A percentile compares a stretch with the other conserved stretches of the same genome.
Evolutionary conservation across 2,329 filamentous ascomycete species (phyloP).

Genomic region (Xylaria sp.): DNA sequence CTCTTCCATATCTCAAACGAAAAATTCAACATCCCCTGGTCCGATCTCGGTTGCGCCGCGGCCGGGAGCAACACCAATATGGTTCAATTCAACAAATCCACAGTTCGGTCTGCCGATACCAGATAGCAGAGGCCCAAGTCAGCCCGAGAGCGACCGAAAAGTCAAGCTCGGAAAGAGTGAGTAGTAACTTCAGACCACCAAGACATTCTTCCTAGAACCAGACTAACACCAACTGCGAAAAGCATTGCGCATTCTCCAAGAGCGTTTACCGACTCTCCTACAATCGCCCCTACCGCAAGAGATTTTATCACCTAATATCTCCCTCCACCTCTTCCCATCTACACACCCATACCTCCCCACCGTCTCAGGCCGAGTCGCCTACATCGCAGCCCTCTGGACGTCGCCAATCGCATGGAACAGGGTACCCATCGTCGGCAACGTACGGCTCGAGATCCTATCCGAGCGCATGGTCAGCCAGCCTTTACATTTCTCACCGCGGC

Average conservation of each 20-base stretch:
- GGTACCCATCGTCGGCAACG: slow-evolving; percentile 89
- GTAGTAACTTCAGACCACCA: slow-evolving; percentile 40
- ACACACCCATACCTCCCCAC: slow-evolving; percentile 89
- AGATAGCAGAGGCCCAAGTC: slow-evolving; percentile 40
- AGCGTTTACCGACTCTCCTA: slow-evolving; percentile 73
- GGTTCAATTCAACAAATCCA: slow-evolving; percentile 56
- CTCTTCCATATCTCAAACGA: slow-evolving; percentile 21
- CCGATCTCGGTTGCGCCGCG: slow-evolving; percentile 36
- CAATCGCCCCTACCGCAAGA: slow-evolving; percentile 76
- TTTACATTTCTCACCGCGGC: slow-evolving; percentile 58
- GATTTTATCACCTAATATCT: slow-evolving; percentile 79
- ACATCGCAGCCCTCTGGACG: slow-evolving; percentile 94
- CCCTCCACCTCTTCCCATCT: slow-evolving; percentile 75
- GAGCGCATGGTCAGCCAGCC: slow-evolving; percentile 82
- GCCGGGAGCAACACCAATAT: slow-evolving; percentile 53
- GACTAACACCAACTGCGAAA: slow-evolving; percentile 33
- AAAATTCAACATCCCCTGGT: slow-evolving; percentile 30
- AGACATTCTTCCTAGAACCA: not conserved
- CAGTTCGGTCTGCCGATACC: slow-evolving; percentile 42
- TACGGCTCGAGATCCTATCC: slow-evolving; percentile 85
- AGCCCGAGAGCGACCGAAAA: slow-evolving; percentile 65
- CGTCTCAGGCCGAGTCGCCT: slow-evolving; percentile 90
- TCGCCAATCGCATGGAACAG: slow-evolving; percentile 96
- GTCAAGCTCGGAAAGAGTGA: slow-evolving; percentile 71
- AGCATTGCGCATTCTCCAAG: slow-evolving; percentile 73